A percentile compares a stretch with the other conserved stretches of the same genome.
phyloP scores from a whole-genome alignment of 2,329 filamentous ascomycete species.

The Arthrobotrys entomopaga region DNA sequence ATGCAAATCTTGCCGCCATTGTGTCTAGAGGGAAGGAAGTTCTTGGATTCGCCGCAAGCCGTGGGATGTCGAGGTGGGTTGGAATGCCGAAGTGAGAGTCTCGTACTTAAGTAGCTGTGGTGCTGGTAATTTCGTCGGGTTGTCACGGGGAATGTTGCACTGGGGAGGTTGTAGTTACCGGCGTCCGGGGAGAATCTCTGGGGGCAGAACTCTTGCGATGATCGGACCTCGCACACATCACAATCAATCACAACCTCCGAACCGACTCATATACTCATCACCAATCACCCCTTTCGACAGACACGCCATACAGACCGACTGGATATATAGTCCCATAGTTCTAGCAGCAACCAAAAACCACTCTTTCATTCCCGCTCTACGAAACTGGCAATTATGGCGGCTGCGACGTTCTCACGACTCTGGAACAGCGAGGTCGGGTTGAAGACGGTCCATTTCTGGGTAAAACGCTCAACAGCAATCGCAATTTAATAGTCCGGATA shows the following conservation, averaged over 20 bases:
- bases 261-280: neutral
- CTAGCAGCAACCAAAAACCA: neutral
- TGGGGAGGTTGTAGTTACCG: no score
- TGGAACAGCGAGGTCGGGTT: slow-evolving; percentile 83
- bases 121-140: no score
- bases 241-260: slow-evolving; percentile 3
- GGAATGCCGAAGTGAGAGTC: no score
- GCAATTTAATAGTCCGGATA: neutral
- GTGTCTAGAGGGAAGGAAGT: neutral
- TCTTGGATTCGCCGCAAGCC: no score
- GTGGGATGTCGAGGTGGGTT: no score
- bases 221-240: slow-evolving; percentile 7
- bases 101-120: no score
- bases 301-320: no score
- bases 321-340: no score
- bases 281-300: no score
- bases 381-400: slow-evolving; percentile 28
- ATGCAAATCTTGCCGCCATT: slow-evolving; percentile 88
- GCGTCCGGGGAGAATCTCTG: no score
- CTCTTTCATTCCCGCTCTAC: neutral
- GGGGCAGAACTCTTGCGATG: no score
- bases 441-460: slow-evolving; percentile 98
- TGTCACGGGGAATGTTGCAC: no score
- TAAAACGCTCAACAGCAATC: slow-evolving; percentile 16
- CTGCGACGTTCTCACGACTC: slow-evolving; percentile 73